Evolutionary conservation across 169 alveolate genomes (phyloP), one percentile per base, ranked within the genome.

Genomic region (Cryptosporidium xiaoi): DNA sequence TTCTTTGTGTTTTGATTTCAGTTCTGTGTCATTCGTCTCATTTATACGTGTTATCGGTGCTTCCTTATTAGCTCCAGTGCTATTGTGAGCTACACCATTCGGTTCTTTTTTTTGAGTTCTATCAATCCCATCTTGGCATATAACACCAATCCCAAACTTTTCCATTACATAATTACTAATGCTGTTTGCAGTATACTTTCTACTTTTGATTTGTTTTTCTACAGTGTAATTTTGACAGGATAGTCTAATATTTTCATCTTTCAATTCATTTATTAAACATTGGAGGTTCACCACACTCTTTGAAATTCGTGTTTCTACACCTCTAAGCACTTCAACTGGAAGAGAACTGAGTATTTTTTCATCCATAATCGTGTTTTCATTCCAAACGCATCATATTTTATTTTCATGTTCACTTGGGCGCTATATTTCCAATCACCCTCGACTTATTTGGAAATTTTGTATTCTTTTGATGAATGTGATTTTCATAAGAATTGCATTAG

Each of bases 401-500:
- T 40, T 8, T 40, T 40, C 48, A 40, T 40, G 48, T 40, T 40
- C 10, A 0, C 48, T 40, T 40, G 48, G 48, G 48, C 48, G 48
- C 48, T 40, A 40, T 40, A 40, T 40, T 40, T 40, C 10, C 10
- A 6, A 6, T 40, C 10, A 40, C 48, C 48, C 48, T 40, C 10
- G 13, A 40, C 10, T 40, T 8, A 40, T 40, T 8, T 8, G 1
- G 0, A 40, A 8, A 40, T 40, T 40, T 40, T 40, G 10, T 40
- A 40, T 40, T 40, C 48, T 40, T 48, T 44, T 62, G 48, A 77
- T 77, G 87, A 27, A 77, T 62, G 65, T 77, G 5, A 34, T 62
- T 40, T 46, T 77, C 16, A 20, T 62, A 44, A 77, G 87, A 77
- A 50, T 77, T 34, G 64, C 71, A 60, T 51, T 77, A 16, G 87